A percentile compares a stretch with the other conserved stretches of the same genome.
These are phyloP conservation scores for Terfezia boudieri DNA, from an alignment of 495 filamentous ascomycete genomes.

Conservation along the genomic window DNA sequence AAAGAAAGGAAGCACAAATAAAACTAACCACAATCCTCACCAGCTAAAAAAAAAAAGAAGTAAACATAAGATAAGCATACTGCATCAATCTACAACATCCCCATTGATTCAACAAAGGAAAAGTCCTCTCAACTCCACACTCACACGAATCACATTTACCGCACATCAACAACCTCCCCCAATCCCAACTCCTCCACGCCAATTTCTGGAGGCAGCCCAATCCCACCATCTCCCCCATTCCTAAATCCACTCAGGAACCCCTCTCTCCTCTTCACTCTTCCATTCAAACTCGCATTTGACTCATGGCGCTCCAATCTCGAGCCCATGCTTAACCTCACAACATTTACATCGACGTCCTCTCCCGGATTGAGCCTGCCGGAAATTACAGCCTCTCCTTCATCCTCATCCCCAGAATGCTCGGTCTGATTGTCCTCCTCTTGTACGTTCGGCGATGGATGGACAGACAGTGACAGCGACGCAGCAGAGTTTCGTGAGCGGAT, in stretches of 20 bases:
- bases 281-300: not conserved
- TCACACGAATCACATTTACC: conserved; percentile 1
- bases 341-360: no score
- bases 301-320: not conserved
- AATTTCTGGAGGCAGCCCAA: conserved; percentile 11
- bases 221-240: conserved; percentile 2
- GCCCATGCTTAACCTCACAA: no score
- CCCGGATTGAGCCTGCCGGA: not conserved
- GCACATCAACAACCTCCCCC: conserved; percentile 5
- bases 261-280: conserved; percentile 4
- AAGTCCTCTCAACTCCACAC: not conserved
- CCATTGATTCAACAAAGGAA: not conserved
- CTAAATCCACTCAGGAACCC: conserved; percentile 1
- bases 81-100: not conserved
- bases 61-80: conserved; percentile 4
- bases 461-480: not conserved
- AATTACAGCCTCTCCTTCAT: not conserved
- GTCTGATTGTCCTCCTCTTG: not conserved
- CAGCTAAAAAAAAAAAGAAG: conserved; percentile 8
- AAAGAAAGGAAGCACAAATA: conserved; percentile 8
- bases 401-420: not conserved
- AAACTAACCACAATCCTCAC: no score
- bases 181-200: conserved; percentile 4
- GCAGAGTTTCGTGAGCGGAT: not conserved
- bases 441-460: not conserved